Evolutionary conservation across 805 yeast genomes (phyloP).

Genomic region (Barnettozyma botsteinii): DNA sequence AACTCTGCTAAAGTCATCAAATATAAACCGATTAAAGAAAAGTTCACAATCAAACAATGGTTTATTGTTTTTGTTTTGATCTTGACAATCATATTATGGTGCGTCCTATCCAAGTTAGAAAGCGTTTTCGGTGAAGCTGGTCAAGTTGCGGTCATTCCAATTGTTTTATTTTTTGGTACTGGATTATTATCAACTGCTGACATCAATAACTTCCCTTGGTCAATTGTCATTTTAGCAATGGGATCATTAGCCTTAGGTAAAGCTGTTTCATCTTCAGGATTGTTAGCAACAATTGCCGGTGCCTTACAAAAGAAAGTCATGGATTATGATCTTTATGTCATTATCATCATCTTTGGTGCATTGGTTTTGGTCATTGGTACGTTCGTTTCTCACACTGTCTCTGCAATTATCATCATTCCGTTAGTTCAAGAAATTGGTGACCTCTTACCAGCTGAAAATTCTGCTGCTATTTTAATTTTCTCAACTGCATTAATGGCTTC

Average conservation of each 20-base stretch:
- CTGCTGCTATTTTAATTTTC: constrained; percentile 40
- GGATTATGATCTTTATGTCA: constrained; percentile 58
- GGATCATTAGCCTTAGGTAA: constrained; percentile 95
- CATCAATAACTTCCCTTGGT: constrained; percentile 93
- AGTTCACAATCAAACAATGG: constrained; percentile 65
- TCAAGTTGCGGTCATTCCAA: constrained; percentile 79
- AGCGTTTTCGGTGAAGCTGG: constrained; percentile 87
- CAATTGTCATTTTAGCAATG: constrained; percentile 92
- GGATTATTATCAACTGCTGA: constrained; percentile 81
- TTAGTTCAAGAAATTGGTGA: constrained; percentile 84
- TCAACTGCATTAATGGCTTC: constrained; percentile 66
- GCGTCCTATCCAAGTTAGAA: constrained; percentile 71
- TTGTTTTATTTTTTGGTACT: constrained; percentile 82
- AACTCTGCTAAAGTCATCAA: constrained; percentile 42
- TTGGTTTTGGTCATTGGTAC: constrained; percentile 84
- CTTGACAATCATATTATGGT: constrained; percentile 81
- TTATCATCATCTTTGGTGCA: constrained; percentile 75
- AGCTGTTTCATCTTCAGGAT: constrained; percentile 88
- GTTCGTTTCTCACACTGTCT: constrained; percentile 94
- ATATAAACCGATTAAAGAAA: constrained; percentile 49
- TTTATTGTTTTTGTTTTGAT: constrained; percentile 66
- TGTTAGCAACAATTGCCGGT: constrained; percentile 70
- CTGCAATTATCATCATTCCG: constrained; percentile 89
- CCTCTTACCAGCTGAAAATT: constrained; percentile 63
- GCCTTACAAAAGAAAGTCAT: constrained; percentile 60